Evolutionary conservation across 23 red algal species (phyloP), one percentile per base, ranked within the genome.

Genomic region (Gracilaria vermiculophylla): DNA sequence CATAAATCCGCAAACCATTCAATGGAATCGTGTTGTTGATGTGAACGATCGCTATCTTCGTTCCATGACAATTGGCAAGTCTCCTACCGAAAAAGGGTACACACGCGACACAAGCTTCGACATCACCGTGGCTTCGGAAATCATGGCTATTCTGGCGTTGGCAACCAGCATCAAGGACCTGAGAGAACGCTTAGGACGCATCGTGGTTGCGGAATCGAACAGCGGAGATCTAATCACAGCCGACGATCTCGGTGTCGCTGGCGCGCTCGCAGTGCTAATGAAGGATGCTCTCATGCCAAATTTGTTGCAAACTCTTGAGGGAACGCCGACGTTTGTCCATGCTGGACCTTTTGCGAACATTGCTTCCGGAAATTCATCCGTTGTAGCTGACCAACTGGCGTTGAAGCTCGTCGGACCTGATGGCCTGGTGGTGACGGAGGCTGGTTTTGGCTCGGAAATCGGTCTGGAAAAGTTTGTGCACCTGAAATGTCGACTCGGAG

Each of bases 291-390:
- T 99, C 13, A 90, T 93, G 85, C 97, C 97, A 4, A 99, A 88
- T 24, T 62, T 99, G 85, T 85, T 99, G 45, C 97, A 99, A 77
- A 95, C 97, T 8, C 80, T 99, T 27, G 97, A 99, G 67, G 97
- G 92, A 24, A 99, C 97, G 17, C 97, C 97, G 5, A 92, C 94
- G 11, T 93, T 99, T 77, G 93, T 99, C 19, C 97, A 99, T 76
- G 93, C 97, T 2, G 97, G 97, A 76, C 97, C 97, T 36, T 99
- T 99, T 88, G 97, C 97, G 5, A 99, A 99, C 41, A 81, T 99
- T n/a, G 97, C 97, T 37, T 94, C 94, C 41, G 97, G 97, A 29
- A 95, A 99, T 71, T 99, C 97, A 4, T 95, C 92, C 5, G 97
- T 99, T 41, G 58, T 99, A 16, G 97, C 97, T 1, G 97, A 99